These are phyloP conservation scores for Solanum etuberosum DNA, from an alignment of 257 asterid genomes.

Conservation along the genomic window DNA sequence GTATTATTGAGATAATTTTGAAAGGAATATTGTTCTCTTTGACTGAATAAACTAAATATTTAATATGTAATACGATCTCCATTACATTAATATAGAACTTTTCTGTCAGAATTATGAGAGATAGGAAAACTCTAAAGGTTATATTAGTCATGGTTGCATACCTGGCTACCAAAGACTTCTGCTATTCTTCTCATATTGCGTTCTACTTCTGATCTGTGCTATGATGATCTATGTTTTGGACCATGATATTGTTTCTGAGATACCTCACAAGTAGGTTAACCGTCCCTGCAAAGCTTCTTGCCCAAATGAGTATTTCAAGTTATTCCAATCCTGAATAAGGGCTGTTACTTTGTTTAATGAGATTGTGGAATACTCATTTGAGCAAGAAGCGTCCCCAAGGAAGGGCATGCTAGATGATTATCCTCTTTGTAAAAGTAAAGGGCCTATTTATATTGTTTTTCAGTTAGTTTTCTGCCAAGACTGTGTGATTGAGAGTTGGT, in stretches of 20 bases:
- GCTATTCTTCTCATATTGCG: not conserved
- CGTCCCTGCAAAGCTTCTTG: constrained; percentile 3
- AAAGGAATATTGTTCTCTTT: not conserved
- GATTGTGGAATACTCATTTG: constrained; percentile 24
- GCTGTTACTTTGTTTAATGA: not conserved
- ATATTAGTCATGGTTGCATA: not conserved
- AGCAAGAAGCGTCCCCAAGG: constrained; percentile 16
- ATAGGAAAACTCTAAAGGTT: not conserved
- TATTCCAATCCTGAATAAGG: not conserved
- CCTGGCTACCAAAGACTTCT: not conserved
- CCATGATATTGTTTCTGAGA: not conserved
- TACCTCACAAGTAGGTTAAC: not conserved
- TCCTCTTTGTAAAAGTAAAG: not conserved
- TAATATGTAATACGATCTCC: not conserved
- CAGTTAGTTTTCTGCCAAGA: not conserved
- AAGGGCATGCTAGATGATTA: constrained; percentile 1
- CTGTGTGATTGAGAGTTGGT: constrained; percentile 3
- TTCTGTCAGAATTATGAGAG: not conserved
- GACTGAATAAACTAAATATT: not conserved
- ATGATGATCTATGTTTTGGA: not conserved
- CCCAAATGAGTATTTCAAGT: constrained; percentile 11
- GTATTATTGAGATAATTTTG: not conserved
- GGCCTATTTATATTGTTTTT: not conserved
- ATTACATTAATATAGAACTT: not conserved
- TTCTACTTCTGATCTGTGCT: not conserved